These are phyloP conservation scores for Vitis rupestris DNA, from an alignment of 164 flowering plant species.

Conservation along the genomic window DNA sequence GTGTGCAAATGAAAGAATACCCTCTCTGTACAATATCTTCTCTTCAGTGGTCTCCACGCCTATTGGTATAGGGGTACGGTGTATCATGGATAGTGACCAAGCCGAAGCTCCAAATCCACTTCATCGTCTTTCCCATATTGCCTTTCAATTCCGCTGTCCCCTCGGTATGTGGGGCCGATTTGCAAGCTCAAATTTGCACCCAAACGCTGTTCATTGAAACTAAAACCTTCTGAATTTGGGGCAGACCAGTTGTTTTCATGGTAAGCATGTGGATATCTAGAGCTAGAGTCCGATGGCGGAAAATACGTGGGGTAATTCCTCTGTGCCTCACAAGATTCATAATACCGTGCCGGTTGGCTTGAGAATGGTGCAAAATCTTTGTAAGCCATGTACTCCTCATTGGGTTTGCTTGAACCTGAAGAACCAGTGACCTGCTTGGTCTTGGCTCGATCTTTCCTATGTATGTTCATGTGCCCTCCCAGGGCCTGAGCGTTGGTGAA, in stretches of 20 bases:
- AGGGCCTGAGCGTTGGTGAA: conserved; percentile 66
- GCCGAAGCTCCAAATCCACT: conserved; percentile 56
- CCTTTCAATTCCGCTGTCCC: too few species aligned
- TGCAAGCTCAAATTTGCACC: conserved; percentile 33
- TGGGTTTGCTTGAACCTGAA: not conserved
- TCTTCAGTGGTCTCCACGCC: not conserved
- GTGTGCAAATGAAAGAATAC: not conserved
- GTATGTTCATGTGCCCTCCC: conserved; percentile 70
- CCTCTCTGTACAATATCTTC: not conserved
- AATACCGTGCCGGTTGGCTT: not conserved
- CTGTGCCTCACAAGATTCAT: conserved; percentile 12
- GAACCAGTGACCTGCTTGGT: conserved; percentile 6
- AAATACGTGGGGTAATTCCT: conserved; percentile 17
- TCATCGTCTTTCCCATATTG: conserved; percentile 9
- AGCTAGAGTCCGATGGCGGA: conserved; percentile 20
- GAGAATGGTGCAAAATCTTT: conserved; percentile 1
- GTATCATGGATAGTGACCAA: conserved; percentile 27
- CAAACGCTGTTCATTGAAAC: conserved; percentile 9
- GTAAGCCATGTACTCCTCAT: conserved; percentile 1
- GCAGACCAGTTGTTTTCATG: conserved; percentile 5
- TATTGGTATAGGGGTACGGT: not conserved
- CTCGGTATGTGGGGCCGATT: conserved; percentile 10
- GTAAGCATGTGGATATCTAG: conserved; percentile 2
- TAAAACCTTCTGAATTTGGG: conserved; percentile 4
- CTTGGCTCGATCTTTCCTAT: conserved; percentile 38